These are phyloP conservation scores for Mycena leptocephala DNA, from an alignment of 768 basidiomycete species.

Conservation along the genomic window DNA sequence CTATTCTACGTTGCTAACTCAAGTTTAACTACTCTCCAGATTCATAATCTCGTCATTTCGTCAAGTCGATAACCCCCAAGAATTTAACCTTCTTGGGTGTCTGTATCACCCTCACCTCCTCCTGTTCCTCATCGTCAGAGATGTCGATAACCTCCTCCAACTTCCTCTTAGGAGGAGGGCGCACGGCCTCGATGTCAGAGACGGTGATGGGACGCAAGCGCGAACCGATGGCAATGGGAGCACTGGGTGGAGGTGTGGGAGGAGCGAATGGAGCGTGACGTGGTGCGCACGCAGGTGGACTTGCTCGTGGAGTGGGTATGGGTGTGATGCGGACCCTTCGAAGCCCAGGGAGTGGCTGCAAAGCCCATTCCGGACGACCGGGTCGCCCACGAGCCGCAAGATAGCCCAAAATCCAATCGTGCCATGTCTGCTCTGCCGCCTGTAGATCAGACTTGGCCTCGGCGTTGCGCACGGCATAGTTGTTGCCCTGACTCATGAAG, in stretches of 20 bases:
- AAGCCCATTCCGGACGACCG: constrained; percentile 6
- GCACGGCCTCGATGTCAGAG: neutral
- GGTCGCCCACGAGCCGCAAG: neutral
- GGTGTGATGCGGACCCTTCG: neutral
- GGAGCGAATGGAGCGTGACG: neutral
- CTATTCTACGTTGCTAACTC: too few relatives aligned
- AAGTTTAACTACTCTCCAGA: too few relatives aligned
- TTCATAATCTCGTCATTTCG: too few relatives aligned
- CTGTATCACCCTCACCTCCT: too few relatives aligned
- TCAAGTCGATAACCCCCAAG: constrained; percentile 12
- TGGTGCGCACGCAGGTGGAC: too few relatives aligned
- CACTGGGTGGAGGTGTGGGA: neutral
- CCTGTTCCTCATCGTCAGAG: constrained; percentile 1
- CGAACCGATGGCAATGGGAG: neutral
- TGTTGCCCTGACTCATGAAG: neutral
- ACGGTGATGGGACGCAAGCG: neutral
- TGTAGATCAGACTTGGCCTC: neutral
- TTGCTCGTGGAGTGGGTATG: too few relatives aligned
- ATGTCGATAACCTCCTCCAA: neutral
- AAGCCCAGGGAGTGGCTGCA: constrained; percentile 21
- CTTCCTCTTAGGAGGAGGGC: constrained; percentile 1
- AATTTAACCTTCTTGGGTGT: neutral
- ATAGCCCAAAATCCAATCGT: constrained; percentile 1
- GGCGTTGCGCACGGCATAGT: neutral
- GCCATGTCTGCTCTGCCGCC: constrained; percentile 17